Percentiles rank a stretch among this genome's conserved stretches.
phyloP scores from a whole-genome alignment of 345 rosid species.

The Arabis hirsuta region DNA sequence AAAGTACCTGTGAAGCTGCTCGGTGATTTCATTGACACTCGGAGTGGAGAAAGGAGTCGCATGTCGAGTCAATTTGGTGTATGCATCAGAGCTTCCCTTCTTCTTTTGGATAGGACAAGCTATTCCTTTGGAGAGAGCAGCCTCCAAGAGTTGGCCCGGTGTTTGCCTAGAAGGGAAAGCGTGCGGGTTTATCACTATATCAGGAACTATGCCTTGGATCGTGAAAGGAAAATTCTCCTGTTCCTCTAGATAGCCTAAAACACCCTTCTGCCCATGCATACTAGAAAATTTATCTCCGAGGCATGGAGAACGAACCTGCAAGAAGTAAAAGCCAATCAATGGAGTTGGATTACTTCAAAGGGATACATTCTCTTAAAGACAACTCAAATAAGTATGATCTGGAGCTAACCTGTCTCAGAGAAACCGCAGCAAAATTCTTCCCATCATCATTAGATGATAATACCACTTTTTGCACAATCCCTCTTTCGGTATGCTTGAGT shows the following conservation, averaged over 20 bases:
- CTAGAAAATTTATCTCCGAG: slow-evolving; percentile 97
- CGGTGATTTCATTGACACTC: slow-evolving; percentile 67
- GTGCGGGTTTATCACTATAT: slow-evolving; percentile 85
- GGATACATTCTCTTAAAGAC: slow-evolving; percentile 5
- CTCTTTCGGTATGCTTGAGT: slow-evolving; percentile 88
- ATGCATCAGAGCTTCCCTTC: slow-evolving; percentile 43
- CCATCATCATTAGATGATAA: slow-evolving; percentile 92
- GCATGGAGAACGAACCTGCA: slow-evolving; percentile 80
- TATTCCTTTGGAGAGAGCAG: slow-evolving; percentile 90
- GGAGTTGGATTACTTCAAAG: not conserved
- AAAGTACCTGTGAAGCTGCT: slow-evolving; percentile 83
- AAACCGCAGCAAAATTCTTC: slow-evolving; percentile 82
- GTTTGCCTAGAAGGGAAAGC: slow-evolving; percentile 96
- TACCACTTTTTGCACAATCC: slow-evolving; percentile 88
- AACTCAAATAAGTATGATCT: slow-evolving; percentile 17
- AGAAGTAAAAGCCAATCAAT: slow-evolving; percentile 20
- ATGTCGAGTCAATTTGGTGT: slow-evolving; percentile 59
- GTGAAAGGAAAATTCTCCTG: slow-evolving; percentile 94
- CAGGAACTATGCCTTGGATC: slow-evolving; percentile 89
- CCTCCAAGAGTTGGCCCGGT: slow-evolving; percentile 92
- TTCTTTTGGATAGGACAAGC: slow-evolving; percentile 55
- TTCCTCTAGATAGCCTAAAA: slow-evolving; percentile 80
- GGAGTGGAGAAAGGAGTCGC: slow-evolving; percentile 93
- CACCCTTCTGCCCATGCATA: slow-evolving; percentile 99
- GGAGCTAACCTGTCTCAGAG: slow-evolving; percentile 74